A percentile compares a stretch with the other conserved stretches of the same genome.
These are phyloP conservation scores for Pseudocercospora crystallina DNA, from an alignment of 2,329 filamentous ascomycete genomes.

Conservation along the genomic window DNA sequence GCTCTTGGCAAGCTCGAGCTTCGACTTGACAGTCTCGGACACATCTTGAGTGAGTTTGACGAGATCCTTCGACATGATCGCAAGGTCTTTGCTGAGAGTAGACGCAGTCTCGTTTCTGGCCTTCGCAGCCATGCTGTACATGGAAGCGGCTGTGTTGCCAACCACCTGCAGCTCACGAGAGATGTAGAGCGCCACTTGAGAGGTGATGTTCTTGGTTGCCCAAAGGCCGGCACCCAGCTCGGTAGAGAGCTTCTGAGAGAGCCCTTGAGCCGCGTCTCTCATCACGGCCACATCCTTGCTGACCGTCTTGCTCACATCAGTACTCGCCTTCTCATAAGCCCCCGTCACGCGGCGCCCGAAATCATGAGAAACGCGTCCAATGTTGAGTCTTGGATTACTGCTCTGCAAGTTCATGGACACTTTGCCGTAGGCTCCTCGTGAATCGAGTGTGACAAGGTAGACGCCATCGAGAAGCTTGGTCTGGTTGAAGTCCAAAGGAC, in stretches of 20 bases:
- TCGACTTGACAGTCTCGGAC: constrained; percentile 17
- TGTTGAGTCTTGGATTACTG: no score
- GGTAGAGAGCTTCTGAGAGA: constrained; percentile 22
- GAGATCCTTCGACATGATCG: constrained; percentile 20
- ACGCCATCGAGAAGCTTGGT: constrained; percentile 33
- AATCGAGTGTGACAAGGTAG: constrained; percentile 28
- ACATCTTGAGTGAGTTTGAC: constrained; percentile 20
- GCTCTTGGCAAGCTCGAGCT: constrained; percentile 16
- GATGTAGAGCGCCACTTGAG: constrained; percentile 25
- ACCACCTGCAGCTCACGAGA: constrained; percentile 26
- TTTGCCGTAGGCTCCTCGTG: constrained; percentile 27
- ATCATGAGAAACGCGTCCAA: no score
- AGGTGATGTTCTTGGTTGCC: constrained; percentile 32
- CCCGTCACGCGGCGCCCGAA: constrained; percentile 19
- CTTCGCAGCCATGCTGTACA: constrained; percentile 16
- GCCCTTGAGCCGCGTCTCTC: constrained; percentile 21
- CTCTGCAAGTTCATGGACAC: constrained; percentile 23
- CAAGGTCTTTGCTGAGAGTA: constrained; percentile 17
- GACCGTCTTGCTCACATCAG: constrained; percentile 29
- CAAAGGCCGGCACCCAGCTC: constrained; percentile 27
- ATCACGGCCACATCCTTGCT: constrained; percentile 30
- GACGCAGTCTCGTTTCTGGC: constrained; percentile 18
- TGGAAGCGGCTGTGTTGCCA: constrained; percentile 23
- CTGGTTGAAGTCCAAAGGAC: constrained; percentile 20
- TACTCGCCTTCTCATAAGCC: constrained; percentile 28